phyloP scores from a whole-genome alignment of 164 flowering plant genomes.

The Aristolochia contorta region DNA sequence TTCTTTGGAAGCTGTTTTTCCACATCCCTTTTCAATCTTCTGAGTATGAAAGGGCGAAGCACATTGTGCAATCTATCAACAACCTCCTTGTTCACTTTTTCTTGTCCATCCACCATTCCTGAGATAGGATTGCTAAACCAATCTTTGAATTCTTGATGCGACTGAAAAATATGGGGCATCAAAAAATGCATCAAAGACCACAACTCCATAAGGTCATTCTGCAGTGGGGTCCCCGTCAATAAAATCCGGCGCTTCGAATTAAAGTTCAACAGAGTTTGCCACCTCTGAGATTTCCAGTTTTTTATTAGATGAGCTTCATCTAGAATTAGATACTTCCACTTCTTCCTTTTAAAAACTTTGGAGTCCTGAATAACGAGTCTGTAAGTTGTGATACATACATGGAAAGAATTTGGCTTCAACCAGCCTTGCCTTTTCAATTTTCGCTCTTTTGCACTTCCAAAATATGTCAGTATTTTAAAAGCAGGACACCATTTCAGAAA shows the following conservation, averaged over 20 bases:
- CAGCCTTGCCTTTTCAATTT: constrained; percentile 93
- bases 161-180: constrained; percentile 98
- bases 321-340: constrained; percentile 94
- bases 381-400: constrained; percentile 95
- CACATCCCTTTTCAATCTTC: constrained; percentile 92
- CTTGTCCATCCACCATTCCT: constrained; percentile 98
- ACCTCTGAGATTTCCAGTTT: constrained; percentile 99
- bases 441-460: constrained; percentile 97
- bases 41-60: constrained; percentile 89
- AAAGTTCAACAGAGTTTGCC: constrained; percentile 98
- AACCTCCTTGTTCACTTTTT: constrained; percentile 91
- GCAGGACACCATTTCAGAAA: constrained; percentile 99
- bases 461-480: constrained; percentile 92
- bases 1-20: constrained; percentile 97
- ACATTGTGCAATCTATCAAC: constrained; percentile 97
- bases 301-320: constrained; percentile 99
- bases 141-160: constrained; percentile 99
- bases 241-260: constrained; percentile 90
- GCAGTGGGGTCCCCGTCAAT: constrained; percentile 95
- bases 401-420: constrained; percentile 93
- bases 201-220: constrained; percentile 99
- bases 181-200: constrained; percentile 99
- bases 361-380: constrained; percentile 95
- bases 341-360: constrained; percentile 91
- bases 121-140: constrained; percentile 99